Percentiles rank a stretch among this genome's conserved stretches.
Conservation (phyloP, 108 stramenopile species). For the Asterionellopsis glacialis region DNA sequence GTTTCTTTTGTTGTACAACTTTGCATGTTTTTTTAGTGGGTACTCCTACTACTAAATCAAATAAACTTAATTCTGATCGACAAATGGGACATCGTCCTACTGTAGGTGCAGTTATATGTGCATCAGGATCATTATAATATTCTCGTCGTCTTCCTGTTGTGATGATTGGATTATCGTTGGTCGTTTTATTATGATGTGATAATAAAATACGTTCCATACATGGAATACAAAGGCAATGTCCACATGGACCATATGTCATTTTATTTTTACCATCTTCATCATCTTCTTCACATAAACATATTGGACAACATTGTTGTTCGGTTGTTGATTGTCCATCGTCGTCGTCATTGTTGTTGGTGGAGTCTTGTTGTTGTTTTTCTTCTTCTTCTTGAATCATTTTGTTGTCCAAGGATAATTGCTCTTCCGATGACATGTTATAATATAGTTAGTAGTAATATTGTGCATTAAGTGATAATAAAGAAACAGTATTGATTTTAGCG, state of each 20-base stretch:
- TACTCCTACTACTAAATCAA: slow-evolving; percentile 12
- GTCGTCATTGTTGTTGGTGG: neutral
- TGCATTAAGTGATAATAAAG: too few species aligned
- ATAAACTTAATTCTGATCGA: slow-evolving; percentile 20
- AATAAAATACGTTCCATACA: slow-evolving; percentile 18
- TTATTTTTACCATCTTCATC: neutral
- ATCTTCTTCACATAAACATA: neutral
- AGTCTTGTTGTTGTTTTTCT: too few species aligned
- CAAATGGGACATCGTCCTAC: slow-evolving; percentile 43
- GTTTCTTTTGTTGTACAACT: too few species aligned
- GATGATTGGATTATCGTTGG: neutral
- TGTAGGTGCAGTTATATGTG: slow-evolving; percentile 26
- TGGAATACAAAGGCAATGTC: slow-evolving; percentile 15
- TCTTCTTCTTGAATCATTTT: too few species aligned
- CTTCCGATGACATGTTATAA: too few species aligned
- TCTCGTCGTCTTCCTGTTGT: neutral
- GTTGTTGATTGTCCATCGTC: neutral
- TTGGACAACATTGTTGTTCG: too few species aligned
- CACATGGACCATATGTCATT: slow-evolving; percentile 6
- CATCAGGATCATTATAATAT: slow-evolving; percentile 8
- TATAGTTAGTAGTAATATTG: too few species aligned
- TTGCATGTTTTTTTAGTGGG: too few species aligned
- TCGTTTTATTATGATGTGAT: neutral
- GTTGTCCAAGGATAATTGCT: too few species aligned
- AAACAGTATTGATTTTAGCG: too few species aligned